Conservation (phyloP, 2,329 filamentous ascomycete species). For the Microdochium nivale region DNA sequence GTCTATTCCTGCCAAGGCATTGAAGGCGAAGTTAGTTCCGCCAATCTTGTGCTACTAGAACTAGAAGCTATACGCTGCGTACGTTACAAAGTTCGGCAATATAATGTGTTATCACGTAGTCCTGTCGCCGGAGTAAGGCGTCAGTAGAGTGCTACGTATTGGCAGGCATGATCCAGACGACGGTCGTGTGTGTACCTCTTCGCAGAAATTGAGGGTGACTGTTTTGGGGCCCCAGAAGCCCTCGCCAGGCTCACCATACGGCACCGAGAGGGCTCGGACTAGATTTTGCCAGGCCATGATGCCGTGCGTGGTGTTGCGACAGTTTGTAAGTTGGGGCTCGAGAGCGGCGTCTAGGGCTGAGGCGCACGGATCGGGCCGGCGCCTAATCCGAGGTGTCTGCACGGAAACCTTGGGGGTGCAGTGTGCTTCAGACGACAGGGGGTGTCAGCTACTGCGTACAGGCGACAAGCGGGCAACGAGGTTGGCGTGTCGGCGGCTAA, state of each 20-base stretch:
- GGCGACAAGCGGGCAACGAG: too few species aligned
- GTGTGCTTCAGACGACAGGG: too few species aligned
- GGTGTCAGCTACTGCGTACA: too few species aligned
- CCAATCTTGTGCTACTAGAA: not conserved
- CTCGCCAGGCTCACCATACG: conserved; percentile 20
- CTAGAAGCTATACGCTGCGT: conserved; percentile 5
- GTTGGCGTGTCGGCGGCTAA: too few species aligned
- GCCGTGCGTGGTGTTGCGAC: not conserved
- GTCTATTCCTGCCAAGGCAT: conserved; percentile 35
- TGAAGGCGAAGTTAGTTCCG: not conserved
- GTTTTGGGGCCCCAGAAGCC: conserved; percentile 65
- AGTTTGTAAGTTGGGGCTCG: too few species aligned
- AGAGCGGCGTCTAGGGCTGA: too few species aligned
- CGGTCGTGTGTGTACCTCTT: conserved; percentile 52
- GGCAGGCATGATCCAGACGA: not conserved
- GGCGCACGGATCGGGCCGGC: too few species aligned
- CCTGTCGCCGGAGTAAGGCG: conserved; percentile 18
- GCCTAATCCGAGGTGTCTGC: too few species aligned
- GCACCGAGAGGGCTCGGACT: conserved; percentile 14
- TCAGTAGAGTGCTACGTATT: not conserved
- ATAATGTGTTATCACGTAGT: conserved; percentile 65
- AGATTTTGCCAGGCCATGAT: conserved; percentile 10
- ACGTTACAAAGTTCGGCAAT: conserved; percentile 68
- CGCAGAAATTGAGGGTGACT: conserved; percentile 70
- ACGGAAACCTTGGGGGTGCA: too few species aligned